A percentile compares a stretch with the other conserved stretches of the same genome.
Evolutionary conservation across 805 yeast genomes (phyloP).

Genomic region (Yarrowia alimentaria): DNA sequence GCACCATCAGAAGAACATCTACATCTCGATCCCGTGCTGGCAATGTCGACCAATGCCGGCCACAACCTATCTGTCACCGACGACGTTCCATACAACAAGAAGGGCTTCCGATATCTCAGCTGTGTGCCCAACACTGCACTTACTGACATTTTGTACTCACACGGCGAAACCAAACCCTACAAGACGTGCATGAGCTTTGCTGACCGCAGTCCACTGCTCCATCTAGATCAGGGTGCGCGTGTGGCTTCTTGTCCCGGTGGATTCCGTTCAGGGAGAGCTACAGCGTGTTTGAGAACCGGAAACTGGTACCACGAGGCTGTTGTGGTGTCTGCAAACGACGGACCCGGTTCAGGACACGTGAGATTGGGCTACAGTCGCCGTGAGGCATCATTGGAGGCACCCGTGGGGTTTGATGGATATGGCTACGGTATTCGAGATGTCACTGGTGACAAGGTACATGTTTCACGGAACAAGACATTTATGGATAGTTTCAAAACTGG

Average conservation of each 20-base stretch:
- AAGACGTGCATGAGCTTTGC: conserved; percentile 56
- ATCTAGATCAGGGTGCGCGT: too few relatives aligned
- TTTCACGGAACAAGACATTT: conserved; percentile 62
- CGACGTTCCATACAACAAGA: conserved; percentile 75
- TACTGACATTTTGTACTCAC: conserved; percentile 57
- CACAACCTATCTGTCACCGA: conserved; percentile 46
- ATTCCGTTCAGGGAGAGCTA: conserved; percentile 76
- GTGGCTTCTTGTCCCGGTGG: conserved; percentile 69
- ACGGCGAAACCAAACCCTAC: conserved; percentile 73
- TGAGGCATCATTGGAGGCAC: conserved; percentile 89
- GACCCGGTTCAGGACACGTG: conserved; percentile 50
- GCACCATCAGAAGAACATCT: too few relatives aligned
- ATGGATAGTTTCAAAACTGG: conserved; percentile 59
- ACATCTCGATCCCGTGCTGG: too few relatives aligned
- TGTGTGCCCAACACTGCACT: conserved; percentile 65
- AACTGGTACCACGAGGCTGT: conserved; percentile 77
- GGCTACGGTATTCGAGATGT: conserved; percentile 88
- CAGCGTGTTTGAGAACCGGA: conserved; percentile 76
- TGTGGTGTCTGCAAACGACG: conserved; percentile 40
- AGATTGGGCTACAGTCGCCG: conserved; percentile 79
- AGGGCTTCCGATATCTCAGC: conserved; percentile 78
- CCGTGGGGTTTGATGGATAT: conserved; percentile 93
- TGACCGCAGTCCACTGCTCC: too few relatives aligned
- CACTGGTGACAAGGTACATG: conserved; percentile 70
- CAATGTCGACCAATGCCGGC: too few relatives aligned